These are phyloP conservation scores for Aspergillus niger DNA, from an alignment of 2,329 filamentous ascomycete species.

Conservation along the genomic window DNA sequence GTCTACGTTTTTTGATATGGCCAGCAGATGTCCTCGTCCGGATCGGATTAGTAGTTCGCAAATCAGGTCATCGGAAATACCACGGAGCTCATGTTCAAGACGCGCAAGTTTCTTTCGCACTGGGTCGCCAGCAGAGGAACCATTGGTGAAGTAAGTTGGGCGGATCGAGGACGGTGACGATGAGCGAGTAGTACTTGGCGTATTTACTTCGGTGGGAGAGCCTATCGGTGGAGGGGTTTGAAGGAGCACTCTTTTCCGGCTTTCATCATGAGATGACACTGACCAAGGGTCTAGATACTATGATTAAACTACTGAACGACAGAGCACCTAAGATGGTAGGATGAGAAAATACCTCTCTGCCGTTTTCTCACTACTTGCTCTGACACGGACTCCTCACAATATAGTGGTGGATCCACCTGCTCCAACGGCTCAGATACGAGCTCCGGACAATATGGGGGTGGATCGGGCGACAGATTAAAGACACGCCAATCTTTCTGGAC, in stretches of 20 bases:
- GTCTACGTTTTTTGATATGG: slow-evolving; percentile 15
- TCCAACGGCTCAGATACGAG: slow-evolving; percentile 12
- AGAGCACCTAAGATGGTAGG: slow-evolving; percentile 11
- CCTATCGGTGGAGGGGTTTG: slow-evolving; percentile 15
- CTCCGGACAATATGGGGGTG: slow-evolving; percentile 20
- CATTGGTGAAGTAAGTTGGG: slow-evolving; percentile 19
- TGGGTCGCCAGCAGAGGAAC: slow-evolving; percentile 13
- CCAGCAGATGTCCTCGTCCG: slow-evolving; percentile 23
- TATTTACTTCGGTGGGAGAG: slow-evolving; percentile 25
- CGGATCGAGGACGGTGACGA: slow-evolving; percentile 19
- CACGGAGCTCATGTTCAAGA: slow-evolving; percentile 20
- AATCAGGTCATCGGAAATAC: slow-evolving; percentile 20
- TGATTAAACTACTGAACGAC: slow-evolving; percentile 15
- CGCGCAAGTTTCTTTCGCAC: slow-evolving; percentile 13
- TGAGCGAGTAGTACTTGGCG: slow-evolving; percentile 20
- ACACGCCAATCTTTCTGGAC: slow-evolving; percentile 20
- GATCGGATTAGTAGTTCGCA: slow-evolving; percentile 19
- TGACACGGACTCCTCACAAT: slow-evolving; percentile 14
- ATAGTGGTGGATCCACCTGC: slow-evolving; percentile 18
- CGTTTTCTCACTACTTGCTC: slow-evolving; percentile 19
- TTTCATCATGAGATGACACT: slow-evolving; percentile 15
- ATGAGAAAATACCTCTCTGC: slow-evolving; percentile 22
- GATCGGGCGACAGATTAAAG: slow-evolving; percentile 18
- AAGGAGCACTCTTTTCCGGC: slow-evolving; percentile 19
- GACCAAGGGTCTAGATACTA: slow-evolving; percentile 19